These are phyloP conservation scores for Cochlearia excelsa DNA, from an alignment of 345 rosid species.

Conservation along the genomic window DNA sequence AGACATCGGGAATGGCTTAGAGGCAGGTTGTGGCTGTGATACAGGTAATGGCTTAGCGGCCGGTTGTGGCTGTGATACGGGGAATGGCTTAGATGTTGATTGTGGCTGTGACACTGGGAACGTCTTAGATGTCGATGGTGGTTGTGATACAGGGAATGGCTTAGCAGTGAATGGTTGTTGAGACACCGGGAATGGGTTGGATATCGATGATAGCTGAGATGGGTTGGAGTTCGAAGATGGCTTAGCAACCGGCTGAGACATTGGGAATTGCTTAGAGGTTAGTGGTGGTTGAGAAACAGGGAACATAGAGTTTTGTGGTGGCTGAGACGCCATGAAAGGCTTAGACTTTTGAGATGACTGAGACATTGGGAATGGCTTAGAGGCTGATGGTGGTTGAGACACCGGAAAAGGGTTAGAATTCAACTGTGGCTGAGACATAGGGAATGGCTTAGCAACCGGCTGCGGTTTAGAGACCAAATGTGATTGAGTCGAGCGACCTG, in stretches of 20 bases:
- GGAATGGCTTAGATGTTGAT: neutral
- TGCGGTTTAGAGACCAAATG: constrained; percentile 31
- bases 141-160: neutral
- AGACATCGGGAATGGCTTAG: constrained; percentile 14
- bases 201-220: neutral
- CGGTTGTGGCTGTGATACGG: neutral
- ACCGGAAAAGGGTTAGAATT: constrained; percentile 10
- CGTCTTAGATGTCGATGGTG: neutral
- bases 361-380: constrained; percentile 6
- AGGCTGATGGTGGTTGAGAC: neutral
- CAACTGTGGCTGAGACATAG: neutral
- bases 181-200: constrained; percentile 8
- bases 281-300: neutral
- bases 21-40: constrained; percentile 9
- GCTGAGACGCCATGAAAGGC: constrained; percentile 14
- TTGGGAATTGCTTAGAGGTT: too few relatives aligned
- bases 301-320: neutral
- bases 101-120: constrained; percentile 16
- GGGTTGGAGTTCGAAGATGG: too few relatives aligned
- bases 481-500: constrained; percentile 10
- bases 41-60: neutral
- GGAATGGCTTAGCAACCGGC: constrained; percentile 15
- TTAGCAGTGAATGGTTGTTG: constrained; percentile 3
- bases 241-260: too few relatives aligned
- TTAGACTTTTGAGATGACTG: neutral